These are phyloP conservation scores for Ustilago nuda DNA, from an alignment of 1,284 basidiomycete species.

Conservation along the genomic window DNA sequence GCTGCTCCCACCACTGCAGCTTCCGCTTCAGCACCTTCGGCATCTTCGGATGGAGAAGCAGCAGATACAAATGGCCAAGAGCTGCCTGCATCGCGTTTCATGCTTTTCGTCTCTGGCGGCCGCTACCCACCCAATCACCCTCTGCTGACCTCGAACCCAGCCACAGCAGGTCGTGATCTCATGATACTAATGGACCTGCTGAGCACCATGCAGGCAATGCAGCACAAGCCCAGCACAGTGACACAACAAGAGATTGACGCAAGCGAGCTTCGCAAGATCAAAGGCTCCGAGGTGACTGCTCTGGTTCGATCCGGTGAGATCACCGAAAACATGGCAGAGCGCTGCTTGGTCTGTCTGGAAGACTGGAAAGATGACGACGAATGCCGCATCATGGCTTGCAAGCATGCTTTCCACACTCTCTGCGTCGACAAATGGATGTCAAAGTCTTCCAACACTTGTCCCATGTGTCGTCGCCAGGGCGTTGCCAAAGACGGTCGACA, in stretches of 20 bases:
- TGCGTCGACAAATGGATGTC: constrained; percentile 64
- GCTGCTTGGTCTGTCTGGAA: constrained; percentile 65
- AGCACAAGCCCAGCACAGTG: constrained; percentile 58
- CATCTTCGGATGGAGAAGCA: not conserved
- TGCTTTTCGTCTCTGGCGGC: constrained; percentile 66
- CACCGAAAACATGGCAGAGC: constrained; percentile 64
- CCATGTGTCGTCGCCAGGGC: constrained; percentile 56
- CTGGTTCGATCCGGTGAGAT: constrained; percentile 45
- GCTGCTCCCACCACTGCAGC: not conserved
- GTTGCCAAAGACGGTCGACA: constrained; percentile 45
- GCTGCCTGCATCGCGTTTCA: constrained; percentile 57
- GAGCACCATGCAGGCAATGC: constrained; percentile 60
- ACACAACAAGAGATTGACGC: constrained; percentile 61
- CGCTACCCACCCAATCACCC: constrained; percentile 63
- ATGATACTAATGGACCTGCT: constrained; percentile 67
- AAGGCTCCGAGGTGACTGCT: constrained; percentile 42
- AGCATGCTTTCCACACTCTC: constrained; percentile 61
- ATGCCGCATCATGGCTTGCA: constrained; percentile 57
- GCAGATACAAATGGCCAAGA: constrained; percentile 19
- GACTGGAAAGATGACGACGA: constrained; percentile 65
- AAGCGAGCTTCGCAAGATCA: constrained; percentile 49
- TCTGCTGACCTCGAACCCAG: constrained; percentile 56
- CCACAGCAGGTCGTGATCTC: constrained; percentile 62
- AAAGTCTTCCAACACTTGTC: constrained; percentile 60
- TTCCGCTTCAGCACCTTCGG: not conserved